A percentile compares a stretch with the other conserved stretches of the same genome.
Evolutionary conservation across 169 alveolate genomes (phyloP).

Genomic region (Plasmodium chabaudi): DNA sequence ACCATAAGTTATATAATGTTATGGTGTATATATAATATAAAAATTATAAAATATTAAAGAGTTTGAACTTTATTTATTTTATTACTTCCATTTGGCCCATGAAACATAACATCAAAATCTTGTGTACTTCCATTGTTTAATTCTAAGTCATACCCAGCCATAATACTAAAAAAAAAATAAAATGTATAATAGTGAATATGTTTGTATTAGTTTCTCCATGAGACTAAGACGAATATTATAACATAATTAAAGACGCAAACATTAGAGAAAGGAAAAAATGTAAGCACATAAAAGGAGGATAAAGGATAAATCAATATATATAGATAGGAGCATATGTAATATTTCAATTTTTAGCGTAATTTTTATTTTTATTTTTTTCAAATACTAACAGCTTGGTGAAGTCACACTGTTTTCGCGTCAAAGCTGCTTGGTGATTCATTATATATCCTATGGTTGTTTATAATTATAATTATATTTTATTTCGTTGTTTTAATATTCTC

Average conservation of each 20-base stretch:
- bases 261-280: background rate
- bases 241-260: too few relatives aligned
- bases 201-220: too few relatives aligned
- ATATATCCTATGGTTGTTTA: background rate
- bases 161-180: conserved; percentile 57
- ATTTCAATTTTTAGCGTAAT: background rate
- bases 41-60: too few relatives aligned
- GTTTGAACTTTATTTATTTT: background rate
- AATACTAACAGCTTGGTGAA: conserved; percentile 86
- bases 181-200: background rate
- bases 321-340: too few relatives aligned
- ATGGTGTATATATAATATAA: too few relatives aligned
- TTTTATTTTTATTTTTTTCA: background rate
- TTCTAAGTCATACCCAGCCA: conserved; percentile 89
- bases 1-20: background rate
- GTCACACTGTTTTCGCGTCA: conserved; percentile 83
- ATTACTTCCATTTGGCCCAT: conserved; percentile 87
- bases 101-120: conserved; percentile 87
- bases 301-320: too few relatives aligned
- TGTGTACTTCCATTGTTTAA: conserved; percentile 85
- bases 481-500: conserved; percentile 17
- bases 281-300: background rate
- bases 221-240: too few relatives aligned
- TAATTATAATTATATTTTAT: background rate
- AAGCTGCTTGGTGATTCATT: conserved; percentile 71